Conservation (phyloP, 371 early-diverging fungal species). For the Syncephalis plumigaleata region DNA sequence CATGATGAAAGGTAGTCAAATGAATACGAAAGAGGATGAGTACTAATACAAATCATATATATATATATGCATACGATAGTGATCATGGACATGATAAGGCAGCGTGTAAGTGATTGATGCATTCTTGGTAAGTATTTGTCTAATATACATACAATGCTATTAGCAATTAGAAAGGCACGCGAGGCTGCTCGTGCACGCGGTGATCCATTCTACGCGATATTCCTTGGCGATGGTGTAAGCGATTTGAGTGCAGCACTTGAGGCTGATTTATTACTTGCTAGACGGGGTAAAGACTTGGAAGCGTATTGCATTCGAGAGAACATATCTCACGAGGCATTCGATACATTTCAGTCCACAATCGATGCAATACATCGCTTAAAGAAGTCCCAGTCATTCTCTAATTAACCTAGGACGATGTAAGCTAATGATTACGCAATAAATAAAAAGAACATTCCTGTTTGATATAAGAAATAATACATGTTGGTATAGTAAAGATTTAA, state of each 20-base stretch:
- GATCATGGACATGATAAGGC: constrained; percentile 6
- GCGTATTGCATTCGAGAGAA: constrained; percentile 23
- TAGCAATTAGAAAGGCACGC: constrained; percentile 2
- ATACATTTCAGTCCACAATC: constrained; percentile 12
- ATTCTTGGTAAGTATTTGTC: not conserved
- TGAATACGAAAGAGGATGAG: too few species aligned
- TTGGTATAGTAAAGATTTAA: too few species aligned
- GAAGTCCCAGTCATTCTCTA: constrained; percentile 1
- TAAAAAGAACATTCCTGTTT: too few species aligned
- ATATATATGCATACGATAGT: constrained; percentile 1
- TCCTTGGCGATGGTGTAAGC: constrained; percentile 40
- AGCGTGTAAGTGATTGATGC: constrained; percentile 1
- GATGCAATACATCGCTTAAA: constrained; percentile 9
- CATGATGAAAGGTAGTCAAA: constrained; percentile 16
- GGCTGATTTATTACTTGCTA: constrained; percentile 39
- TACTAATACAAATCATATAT: not conserved
- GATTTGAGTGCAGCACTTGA: constrained; percentile 38
- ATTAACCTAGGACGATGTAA: too few species aligned
- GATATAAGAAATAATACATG: too few species aligned
- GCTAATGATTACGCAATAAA: not conserved
- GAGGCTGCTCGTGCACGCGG: not conserved
- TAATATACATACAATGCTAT: not conserved
- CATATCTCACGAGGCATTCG: constrained; percentile 13
- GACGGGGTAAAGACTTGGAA: constrained; percentile 32
- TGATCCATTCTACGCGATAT: constrained; percentile 22